These are phyloP conservation scores for Trichoderma polysporum DNA, from an alignment of 2,329 filamentous ascomycete genomes.

Conservation along the genomic window DNA sequence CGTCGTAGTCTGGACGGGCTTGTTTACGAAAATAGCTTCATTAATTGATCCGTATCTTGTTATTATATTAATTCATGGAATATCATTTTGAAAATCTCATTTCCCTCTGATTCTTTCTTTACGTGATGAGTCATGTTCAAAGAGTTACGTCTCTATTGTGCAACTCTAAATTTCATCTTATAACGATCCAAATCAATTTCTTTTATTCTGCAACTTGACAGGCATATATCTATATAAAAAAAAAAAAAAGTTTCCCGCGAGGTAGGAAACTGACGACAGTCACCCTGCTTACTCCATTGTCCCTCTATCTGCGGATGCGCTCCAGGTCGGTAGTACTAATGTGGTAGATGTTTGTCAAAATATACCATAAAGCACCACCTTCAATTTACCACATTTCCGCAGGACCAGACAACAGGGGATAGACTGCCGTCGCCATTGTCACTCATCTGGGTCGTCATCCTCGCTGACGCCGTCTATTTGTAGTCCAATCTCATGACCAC, in stretches of 20 bases:
- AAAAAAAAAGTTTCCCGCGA: slow-evolving; percentile 37
- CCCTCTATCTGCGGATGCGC: slow-evolving; percentile 52
- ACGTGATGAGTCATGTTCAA: not conserved
- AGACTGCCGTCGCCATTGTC: slow-evolving; percentile 58
- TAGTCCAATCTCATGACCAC: slow-evolving; percentile 36
- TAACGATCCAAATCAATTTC: slow-evolving; percentile 21
- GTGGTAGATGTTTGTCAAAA: not conserved
- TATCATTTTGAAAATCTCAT: not conserved
- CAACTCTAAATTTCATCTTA: not conserved
- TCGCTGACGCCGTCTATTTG: slow-evolving; percentile 56
- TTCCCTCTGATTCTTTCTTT: not conserved
- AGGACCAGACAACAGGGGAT: slow-evolving; percentile 68
- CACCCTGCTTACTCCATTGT: slow-evolving; percentile 63
- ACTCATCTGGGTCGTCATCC: slow-evolving; percentile 66
- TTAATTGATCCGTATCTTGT: not conserved
- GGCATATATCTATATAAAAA: not conserved
- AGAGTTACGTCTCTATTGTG: not conserved
- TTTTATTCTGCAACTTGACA: slow-evolving; percentile 17
- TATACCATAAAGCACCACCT: slow-evolving; percentile 3
- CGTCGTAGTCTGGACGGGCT: slow-evolving; percentile 10
- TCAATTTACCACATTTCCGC: slow-evolving; percentile 31
- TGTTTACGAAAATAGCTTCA: slow-evolving; percentile 7
- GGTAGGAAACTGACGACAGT: slow-evolving; percentile 52
- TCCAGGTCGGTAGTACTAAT: not conserved
- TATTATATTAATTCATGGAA: not conserved